These are phyloP conservation scores for Aspergillus terreus DNA, from an alignment of 2,329 filamentous ascomycete species.

Conservation along the genomic window DNA sequence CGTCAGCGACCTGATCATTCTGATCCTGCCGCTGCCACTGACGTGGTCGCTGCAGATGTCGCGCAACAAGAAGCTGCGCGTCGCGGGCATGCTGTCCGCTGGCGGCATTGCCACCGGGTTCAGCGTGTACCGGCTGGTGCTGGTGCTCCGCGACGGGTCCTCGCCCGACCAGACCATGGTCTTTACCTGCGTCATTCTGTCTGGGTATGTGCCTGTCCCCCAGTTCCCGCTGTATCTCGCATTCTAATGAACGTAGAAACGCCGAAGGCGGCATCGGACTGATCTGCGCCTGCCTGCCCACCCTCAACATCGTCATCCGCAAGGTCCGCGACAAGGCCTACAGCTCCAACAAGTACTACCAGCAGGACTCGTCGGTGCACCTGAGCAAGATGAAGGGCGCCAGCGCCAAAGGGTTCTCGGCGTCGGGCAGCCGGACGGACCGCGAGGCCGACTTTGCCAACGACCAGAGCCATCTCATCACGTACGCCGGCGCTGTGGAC, in stretches of 20 bases:
- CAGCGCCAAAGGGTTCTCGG: constrained; percentile 14
- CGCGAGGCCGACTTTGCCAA: constrained; percentile 21
- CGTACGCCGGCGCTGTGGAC: constrained; percentile 24
- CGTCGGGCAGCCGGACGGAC: constrained; percentile 10
- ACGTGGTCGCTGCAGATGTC: constrained; percentile 40
- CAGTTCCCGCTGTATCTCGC: no score
- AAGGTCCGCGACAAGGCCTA: constrained; percentile 23
- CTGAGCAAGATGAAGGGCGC: constrained; percentile 22
- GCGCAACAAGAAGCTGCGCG: constrained; percentile 32
- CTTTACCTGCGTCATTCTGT: constrained; percentile 35
- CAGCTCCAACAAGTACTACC: constrained; percentile 27
- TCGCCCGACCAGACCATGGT: constrained; percentile 31
- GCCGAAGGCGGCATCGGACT: constrained; percentile 35
- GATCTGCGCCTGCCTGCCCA: constrained; percentile 37
- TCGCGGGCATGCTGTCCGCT: constrained; percentile 35
- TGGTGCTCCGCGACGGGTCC: constrained; percentile 30
- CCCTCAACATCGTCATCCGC: constrained; percentile 27
- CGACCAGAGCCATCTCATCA: constrained; percentile 31
- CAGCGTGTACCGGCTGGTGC: constrained; percentile 35
- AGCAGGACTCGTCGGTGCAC: constrained; percentile 23
- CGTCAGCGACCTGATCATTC: constrained; percentile 35
- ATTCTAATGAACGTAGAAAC: constrained; percentile 23
- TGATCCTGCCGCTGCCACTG: constrained; percentile 34
- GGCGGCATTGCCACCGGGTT: constrained; percentile 38
- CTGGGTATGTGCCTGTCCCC: constrained; percentile 27